Evolutionary conservation across 225 moss, liverwort and hornwort genomes (phyloP).

Genomic region (Sphagnum contortum): DNA sequence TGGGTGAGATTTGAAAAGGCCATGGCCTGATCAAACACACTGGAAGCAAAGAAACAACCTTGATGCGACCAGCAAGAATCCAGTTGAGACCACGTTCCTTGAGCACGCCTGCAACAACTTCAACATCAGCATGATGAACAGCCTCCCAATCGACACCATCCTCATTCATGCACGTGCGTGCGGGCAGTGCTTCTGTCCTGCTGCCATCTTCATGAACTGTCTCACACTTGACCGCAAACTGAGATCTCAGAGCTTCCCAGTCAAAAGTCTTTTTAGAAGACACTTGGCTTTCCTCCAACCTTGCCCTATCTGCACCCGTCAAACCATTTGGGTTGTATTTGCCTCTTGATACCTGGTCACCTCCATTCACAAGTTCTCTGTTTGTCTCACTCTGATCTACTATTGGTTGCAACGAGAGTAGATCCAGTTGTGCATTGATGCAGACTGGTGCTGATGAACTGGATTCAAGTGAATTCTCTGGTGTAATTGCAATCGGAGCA

Average conservation of each 20-base stretch:
- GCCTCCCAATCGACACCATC: constrained; percentile 83
- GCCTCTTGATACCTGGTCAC: constrained; percentile 9
- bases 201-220: constrained; percentile 16
- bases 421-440: too few relatives aligned
- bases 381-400: too few relatives aligned
- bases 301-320: constrained; percentile 1
- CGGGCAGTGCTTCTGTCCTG: constrained; percentile 9
- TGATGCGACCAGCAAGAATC: constrained; percentile 87
- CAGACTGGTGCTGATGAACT: too few relatives aligned
- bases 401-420: too few relatives aligned
- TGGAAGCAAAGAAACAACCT: constrained; percentile 20
- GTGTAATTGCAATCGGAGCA: too few relatives aligned
- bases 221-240: neutral
- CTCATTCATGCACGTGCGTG: constrained; percentile 21
- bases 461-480: too few relatives aligned
- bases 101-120: constrained; percentile 71
- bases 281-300: neutral
- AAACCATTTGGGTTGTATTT: constrained; percentile 15
- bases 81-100: constrained; percentile 83
- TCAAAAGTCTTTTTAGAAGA: neutral
- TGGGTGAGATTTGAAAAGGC: too few relatives aligned
- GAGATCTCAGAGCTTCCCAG: constrained; percentile 1
- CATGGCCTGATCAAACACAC: too few relatives aligned
- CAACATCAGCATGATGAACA: constrained; percentile 49
- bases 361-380: constrained; percentile 5